These are phyloP conservation scores for Alnus glutinosa DNA, from an alignment of 306 rosid genomes.

Conservation along the genomic window DNA sequence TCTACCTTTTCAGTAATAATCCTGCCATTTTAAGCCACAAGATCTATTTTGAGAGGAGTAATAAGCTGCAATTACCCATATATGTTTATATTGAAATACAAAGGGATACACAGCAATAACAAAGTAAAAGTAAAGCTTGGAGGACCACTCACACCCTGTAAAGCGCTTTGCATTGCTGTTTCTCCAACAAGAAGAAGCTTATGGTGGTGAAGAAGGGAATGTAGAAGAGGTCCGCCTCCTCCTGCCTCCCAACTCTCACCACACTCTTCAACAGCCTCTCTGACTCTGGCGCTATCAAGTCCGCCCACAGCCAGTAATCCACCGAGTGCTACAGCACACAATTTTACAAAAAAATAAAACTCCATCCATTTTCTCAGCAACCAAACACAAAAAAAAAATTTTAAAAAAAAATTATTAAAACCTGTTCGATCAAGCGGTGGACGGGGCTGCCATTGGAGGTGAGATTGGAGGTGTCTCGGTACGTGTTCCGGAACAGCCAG, in stretches of 20 bases:
- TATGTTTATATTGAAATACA: not conserved
- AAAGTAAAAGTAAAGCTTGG: slow-evolving; percentile 34
- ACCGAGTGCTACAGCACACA: slow-evolving; percentile 67
- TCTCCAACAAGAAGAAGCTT: slow-evolving; percentile 88
- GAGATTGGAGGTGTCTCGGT: slow-evolving; percentile 70
- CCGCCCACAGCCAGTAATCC: slow-evolving; percentile 98
- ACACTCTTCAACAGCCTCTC: slow-evolving; percentile 67
- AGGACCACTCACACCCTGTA: slow-evolving; percentile 99
- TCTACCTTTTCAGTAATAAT: too few relatives aligned
- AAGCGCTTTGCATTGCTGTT: slow-evolving; percentile 96
- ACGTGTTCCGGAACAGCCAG: slow-evolving; percentile 58
- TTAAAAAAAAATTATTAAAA: not conserved
- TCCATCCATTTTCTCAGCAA: not conserved
- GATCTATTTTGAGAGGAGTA: too few relatives aligned
- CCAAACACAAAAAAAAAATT: not conserved
- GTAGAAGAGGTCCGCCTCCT: slow-evolving; percentile 93
- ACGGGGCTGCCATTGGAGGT: slow-evolving; percentile 98
- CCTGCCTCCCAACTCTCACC: slow-evolving; percentile 70
- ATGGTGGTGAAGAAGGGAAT: slow-evolving; percentile 95
- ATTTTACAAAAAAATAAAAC: not conserved
- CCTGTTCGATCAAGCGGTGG: slow-evolving; percentile 96
- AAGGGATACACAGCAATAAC: not conserved
- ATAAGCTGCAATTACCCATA: too few relatives aligned
- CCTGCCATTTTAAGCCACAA: too few relatives aligned
- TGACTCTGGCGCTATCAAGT: slow-evolving; percentile 75